Base-by-base conservation (phyloP, 2,329 filamentous ascomycete genomes). In the Fusarium clavum region DNA sequence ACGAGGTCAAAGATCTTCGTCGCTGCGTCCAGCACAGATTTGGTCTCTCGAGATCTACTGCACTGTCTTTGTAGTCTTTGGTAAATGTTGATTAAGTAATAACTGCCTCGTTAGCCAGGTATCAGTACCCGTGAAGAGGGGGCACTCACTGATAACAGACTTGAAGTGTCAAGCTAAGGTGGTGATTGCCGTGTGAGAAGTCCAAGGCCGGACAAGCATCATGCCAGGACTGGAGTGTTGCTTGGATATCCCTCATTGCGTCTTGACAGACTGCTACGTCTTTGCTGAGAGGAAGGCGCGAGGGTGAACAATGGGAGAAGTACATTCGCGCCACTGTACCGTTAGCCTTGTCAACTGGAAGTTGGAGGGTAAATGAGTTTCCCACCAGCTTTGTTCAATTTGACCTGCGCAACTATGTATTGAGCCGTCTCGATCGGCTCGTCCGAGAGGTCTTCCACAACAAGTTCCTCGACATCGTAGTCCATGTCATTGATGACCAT, bases 241-340 rank as follows among this genome's bases (percentile, higher is more conserved):
- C 10, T 6, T 52, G 38, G 0, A 61, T 9, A 3, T 61, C 55
- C 1, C 14, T 6, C 2, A 59, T 54, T 1, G 56, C 56, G 1
- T 45, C 16, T 4, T 59, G 40, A 3, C 29, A 52, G 3, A 45
- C 8, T 2, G 8, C 6, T 2, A 32, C 5, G 2, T 61, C 20
- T 0, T 22, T 60, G 0, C 30, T 40, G 0, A 61, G 11, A 1
- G 22, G 11, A 0, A 61, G 45, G 0, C 38, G 24, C 0, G 45
- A 52, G 0, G 59, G 56, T 0, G 59, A 61, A 18, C 59, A 61
- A 1, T 61, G 45, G 0, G 11, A 30, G 8, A 61, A 61, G 12
- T 61, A 61, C 13, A 61, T 3, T 6, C 24, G 24, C 2, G 59
- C 55, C 10, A 52, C 59, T 59, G 1, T 16, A 24, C 24, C 5